These are phyloP conservation scores for Linaria vulgaris DNA, from an alignment of 257 asterid species.

Conservation along the genomic window DNA sequence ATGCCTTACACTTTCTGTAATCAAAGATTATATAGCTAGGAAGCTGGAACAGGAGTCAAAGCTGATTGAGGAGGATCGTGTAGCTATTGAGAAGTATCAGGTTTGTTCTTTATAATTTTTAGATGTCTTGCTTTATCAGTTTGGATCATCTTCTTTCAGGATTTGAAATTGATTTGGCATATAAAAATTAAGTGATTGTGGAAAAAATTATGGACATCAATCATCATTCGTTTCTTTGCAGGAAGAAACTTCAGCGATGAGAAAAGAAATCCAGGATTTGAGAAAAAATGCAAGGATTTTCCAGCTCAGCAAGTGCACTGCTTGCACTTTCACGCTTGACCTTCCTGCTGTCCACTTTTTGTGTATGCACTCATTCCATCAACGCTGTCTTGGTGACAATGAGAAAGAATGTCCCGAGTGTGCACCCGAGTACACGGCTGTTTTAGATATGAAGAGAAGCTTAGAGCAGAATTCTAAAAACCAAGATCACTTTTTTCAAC, in stretches of 20 bases:
- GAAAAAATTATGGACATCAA: too few species aligned
- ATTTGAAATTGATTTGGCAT: too few species aligned
- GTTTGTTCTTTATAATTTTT: slow-evolving; percentile 38
- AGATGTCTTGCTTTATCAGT: not conserved
- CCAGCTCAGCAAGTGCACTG: slow-evolving; percentile 95
- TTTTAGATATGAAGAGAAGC: slow-evolving; percentile 73
- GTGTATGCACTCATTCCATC: slow-evolving; percentile 99
- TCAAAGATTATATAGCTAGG: slow-evolving; percentile 88
- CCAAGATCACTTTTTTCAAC: slow-evolving; percentile 73
- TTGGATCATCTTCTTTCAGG: too few species aligned
- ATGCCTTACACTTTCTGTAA: slow-evolving; percentile 85
- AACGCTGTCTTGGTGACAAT: slow-evolving; percentile 91
- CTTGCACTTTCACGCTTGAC: slow-evolving; percentile 93
- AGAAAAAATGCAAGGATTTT: slow-evolving; percentile 90
- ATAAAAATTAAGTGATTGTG: too few species aligned
- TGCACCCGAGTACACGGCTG: slow-evolving; percentile 82
- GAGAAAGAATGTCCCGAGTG: slow-evolving; percentile 97
- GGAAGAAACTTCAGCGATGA: slow-evolving; percentile 84
- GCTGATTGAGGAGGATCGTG: slow-evolving; percentile 84
- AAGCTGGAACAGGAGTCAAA: slow-evolving; percentile 91
- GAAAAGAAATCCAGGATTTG: slow-evolving; percentile 87
- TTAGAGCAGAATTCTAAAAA: slow-evolving; percentile 81
- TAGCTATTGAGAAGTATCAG: slow-evolving; percentile 87
- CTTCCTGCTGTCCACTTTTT: slow-evolving; percentile 98
- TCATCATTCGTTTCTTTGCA: slow-evolving; percentile 38